These are phyloP conservation scores for Boeremia exigua DNA, from an alignment of 2,329 filamentous ascomycete genomes.

Conservation along the genomic window DNA sequence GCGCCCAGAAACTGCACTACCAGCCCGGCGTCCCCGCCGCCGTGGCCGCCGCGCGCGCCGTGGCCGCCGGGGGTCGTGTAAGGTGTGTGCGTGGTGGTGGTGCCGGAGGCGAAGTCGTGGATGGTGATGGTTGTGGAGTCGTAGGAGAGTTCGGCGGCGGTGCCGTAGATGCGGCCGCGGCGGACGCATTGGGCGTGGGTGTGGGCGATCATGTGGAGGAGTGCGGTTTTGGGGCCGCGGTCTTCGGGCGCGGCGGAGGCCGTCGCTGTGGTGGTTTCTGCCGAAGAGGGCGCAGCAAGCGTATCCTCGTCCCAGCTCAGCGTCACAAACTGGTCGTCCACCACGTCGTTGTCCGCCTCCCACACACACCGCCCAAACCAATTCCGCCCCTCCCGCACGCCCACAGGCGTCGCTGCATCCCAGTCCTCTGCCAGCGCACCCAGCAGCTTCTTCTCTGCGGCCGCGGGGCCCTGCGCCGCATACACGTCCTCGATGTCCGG, in stretches of 20 bases:
- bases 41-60: constrained; percentile 71
- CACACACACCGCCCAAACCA: constrained; percentile 97
- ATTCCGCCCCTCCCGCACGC: constrained; percentile 43
- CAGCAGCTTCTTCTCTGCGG: constrained; percentile 60
- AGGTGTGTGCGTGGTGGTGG: constrained; percentile 65
- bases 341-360: constrained; percentile 91
- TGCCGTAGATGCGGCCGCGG: constrained; percentile 84
- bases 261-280: no score
- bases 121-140: constrained; percentile 79
- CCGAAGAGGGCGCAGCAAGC: no score
- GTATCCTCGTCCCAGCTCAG: constrained; percentile 82
- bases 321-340: constrained; percentile 89
- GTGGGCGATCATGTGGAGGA: constrained; percentile 93
- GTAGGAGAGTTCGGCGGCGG: constrained; percentile 82
- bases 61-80: constrained; percentile 67
- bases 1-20: constrained; percentile 83
- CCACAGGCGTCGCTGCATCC: constrained; percentile 53
- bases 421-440: constrained; percentile 62
- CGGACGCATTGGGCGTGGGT: constrained; percentile 87
- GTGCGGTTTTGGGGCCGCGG: constrained; percentile 73
- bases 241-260: no score
- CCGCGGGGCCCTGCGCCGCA: constrained; percentile 51
- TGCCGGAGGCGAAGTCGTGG: constrained; percentile 70
- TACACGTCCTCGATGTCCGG: constrained; percentile 87
- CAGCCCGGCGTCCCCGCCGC: constrained; percentile 81